A percentile compares a stretch with the other conserved stretches of the same genome.
These are phyloP conservation scores for Suillus plorans DNA, from an alignment of 768 basidiomycete species.

Conservation along the genomic window DNA sequence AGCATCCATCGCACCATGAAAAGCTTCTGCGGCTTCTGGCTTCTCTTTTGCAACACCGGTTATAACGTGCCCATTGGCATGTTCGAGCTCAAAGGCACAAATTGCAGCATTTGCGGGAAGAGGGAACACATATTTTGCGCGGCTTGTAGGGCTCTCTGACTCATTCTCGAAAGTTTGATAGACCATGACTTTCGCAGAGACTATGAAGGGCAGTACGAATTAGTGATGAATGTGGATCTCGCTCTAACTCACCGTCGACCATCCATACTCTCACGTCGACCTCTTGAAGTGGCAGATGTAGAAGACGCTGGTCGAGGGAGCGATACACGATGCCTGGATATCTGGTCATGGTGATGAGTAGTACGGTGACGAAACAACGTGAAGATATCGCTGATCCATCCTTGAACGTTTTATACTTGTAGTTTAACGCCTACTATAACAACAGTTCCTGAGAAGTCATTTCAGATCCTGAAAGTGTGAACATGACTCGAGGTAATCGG, in stretches of 20 bases:
- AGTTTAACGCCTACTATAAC: neutral
- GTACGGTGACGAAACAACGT: neutral
- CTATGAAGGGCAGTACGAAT: conserved; percentile 23
- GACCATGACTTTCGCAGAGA: conserved; percentile 44
- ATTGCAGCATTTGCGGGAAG: conserved; percentile 53
- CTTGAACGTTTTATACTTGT: neutral
- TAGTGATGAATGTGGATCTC: neutral
- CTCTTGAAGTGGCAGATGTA: conserved; percentile 41
- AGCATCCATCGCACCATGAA: conserved; percentile 38
- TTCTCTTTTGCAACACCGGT: conserved; percentile 50
- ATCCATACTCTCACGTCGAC: conserved; percentile 40
- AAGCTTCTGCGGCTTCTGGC: conserved; percentile 38
- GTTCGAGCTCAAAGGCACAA: conserved; percentile 51
- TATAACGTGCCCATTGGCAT: conserved; percentile 42
- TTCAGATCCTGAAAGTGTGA: neutral
- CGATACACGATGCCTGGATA: conserved; percentile 34
- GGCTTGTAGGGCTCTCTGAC: conserved; percentile 35
- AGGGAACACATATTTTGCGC: conserved; percentile 58
- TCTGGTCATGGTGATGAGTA: neutral
- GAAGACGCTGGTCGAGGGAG: conserved; percentile 20
- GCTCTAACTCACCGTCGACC: conserved; percentile 38
- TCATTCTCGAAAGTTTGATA: conserved; percentile 43
- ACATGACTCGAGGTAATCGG: neutral
- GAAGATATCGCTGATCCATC: neutral
- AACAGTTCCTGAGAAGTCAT: neutral